Evolutionary conservation across 176 grass and related monocot species (phyloP).

Genomic region (Microstegium vimineum): DNA sequence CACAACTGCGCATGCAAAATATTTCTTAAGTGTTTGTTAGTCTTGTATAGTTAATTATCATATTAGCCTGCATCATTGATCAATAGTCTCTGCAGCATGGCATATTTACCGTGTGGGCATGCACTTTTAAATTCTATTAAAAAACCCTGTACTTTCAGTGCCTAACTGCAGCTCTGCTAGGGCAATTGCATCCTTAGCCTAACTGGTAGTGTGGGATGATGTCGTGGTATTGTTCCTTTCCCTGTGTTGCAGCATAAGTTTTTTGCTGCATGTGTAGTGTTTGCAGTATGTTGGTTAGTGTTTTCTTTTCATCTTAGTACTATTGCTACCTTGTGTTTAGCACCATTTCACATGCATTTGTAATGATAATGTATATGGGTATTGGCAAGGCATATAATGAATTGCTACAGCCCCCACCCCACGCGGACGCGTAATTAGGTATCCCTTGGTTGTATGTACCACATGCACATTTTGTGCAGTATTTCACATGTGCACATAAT

Average conservation of each 20-base stretch:
- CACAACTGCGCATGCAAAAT: background rate
- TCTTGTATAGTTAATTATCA: background rate
- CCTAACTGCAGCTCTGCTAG: background rate
- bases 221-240: background rate
- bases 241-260: background rate
- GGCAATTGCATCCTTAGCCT: background rate
- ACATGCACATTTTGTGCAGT: too few species aligned
- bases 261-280: background rate
- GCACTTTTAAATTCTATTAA: background rate
- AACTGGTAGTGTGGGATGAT: background rate
- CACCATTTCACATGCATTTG: background rate
- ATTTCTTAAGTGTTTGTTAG: background rate
- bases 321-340: background rate
- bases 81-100: background rate
- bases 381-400: too few species aligned
- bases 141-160: background rate
- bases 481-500: too few species aligned
- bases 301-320: background rate
- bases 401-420: background rate
- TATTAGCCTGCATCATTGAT: background rate
- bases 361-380: background rate
- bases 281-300: background rate
- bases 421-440: too few species aligned
- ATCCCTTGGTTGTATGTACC: too few species aligned
- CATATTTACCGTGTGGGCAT: background rate